Evolutionary conservation across 2,329 filamentous ascomycete species (phyloP).

Genomic region (Microcera coccophila): DNA sequence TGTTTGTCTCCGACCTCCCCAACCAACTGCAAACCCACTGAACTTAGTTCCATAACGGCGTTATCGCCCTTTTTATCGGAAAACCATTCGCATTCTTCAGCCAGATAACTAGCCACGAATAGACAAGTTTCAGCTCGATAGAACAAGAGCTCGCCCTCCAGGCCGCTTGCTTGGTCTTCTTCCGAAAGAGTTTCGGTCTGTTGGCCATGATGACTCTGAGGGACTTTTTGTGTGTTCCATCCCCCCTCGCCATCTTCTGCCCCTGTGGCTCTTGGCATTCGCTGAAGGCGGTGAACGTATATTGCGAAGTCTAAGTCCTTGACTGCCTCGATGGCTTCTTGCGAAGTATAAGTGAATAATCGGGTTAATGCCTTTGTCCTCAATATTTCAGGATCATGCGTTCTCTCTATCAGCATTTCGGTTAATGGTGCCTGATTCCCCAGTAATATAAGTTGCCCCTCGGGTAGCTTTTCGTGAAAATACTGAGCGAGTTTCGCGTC

Average conservation of each 20-base stretch:
- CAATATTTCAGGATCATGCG: conserved; percentile 62
- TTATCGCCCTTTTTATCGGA: conserved; percentile 12
- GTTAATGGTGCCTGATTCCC: conserved; percentile 65
- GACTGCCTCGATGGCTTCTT: conserved; percentile 66
- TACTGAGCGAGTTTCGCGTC: conserved; percentile 89
- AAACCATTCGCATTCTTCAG: conserved; percentile 46
- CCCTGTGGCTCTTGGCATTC: conserved; percentile 50
- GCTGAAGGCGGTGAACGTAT: conserved; percentile 48
- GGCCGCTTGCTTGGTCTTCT: conserved; percentile 62
- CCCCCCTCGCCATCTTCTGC: no score
- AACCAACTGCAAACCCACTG: not conserved
- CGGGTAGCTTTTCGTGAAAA: conserved; percentile 86
- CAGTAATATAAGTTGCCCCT: conserved; percentile 65
- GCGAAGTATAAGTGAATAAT: conserved; percentile 65
- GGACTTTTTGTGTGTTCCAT: no score
- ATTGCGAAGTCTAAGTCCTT: conserved; percentile 68
- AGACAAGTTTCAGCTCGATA: conserved; percentile 71
- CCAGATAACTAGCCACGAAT: conserved; percentile 63
- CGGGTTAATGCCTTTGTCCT: conserved; percentile 71
- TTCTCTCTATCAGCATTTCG: conserved; percentile 62
- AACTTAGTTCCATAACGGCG: conserved; percentile 4
- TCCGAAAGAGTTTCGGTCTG: conserved; percentile 35
- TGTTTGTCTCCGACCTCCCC: no score
- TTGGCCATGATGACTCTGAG: conserved; percentile 25
- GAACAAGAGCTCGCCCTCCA: conserved; percentile 72